Percentiles rank a stretch among this genome's conserved stretches.
phyloP scores from a whole-genome alignment of 1,284 basidiomycete species.

The Tetrapyrgos nigripes region DNA sequence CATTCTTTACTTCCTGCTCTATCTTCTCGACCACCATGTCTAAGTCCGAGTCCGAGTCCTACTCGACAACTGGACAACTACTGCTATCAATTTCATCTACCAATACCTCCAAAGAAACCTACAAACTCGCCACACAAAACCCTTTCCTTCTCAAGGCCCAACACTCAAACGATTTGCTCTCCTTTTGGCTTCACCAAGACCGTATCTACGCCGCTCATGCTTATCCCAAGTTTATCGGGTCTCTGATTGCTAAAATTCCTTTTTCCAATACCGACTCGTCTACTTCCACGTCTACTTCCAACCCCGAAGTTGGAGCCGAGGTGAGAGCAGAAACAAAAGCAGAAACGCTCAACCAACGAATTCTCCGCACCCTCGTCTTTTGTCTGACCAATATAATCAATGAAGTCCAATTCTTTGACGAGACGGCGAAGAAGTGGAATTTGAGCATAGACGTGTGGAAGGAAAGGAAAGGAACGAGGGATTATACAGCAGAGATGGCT shows the following conservation, averaged over 20 bases:
- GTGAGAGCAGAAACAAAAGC: no score
- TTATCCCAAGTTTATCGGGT: constrained; percentile 68
- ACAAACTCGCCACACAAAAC: constrained; percentile 56
- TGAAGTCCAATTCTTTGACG: constrained; percentile 69
- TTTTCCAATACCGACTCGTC: constrained; percentile 44
- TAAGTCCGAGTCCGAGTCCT: no score
- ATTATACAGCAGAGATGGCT: constrained; percentile 76
- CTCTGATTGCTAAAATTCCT: constrained; percentile 62
- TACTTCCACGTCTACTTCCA: background rate
- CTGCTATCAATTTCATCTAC: no score
- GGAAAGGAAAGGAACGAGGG: constrained; percentile 65
- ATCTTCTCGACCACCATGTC: no score
- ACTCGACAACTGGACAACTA: no score
- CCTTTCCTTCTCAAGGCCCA: constrained; percentile 58
- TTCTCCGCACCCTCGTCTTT: constrained; percentile 55
- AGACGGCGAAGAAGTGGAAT: constrained; percentile 50
- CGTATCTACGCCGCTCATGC: constrained; percentile 74
- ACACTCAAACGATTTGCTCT: constrained; percentile 53
- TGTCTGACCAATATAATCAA: constrained; percentile 62
- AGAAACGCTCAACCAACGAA: constrained; percentile 48
- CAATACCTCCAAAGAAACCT: no score
- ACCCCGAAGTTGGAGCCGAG: constrained; percentile 20
- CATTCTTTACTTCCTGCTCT: no score
- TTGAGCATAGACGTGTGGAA: constrained; percentile 56
- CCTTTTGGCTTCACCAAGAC: constrained; percentile 72